Base-by-base conservation (phyloP, 2,329 filamentous ascomycete species). In the Aspergillus floridensis region DNA sequence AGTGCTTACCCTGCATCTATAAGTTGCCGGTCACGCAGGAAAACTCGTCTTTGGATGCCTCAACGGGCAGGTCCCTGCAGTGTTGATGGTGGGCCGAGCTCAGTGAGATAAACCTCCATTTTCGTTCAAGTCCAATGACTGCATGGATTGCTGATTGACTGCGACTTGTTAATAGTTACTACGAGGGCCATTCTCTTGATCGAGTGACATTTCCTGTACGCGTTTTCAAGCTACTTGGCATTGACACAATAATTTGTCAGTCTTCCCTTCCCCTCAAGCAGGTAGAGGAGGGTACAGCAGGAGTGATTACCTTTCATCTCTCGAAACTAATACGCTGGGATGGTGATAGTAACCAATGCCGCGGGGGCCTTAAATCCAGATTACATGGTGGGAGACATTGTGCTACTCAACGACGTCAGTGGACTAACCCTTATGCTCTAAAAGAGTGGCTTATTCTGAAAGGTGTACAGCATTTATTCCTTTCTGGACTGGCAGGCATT, bases 111-210 rank as follows among this genome's bases (percentile, higher is more conserved):
- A 35, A 12, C 32, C 14, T 35, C 21, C 35, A 57, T 55, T 51
- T 29, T 26, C 19, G 11, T 49, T 11, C n/a, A 56, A 19, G 48
- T 47, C 6, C 54, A 46, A 26, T 32, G 31, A 47, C 11, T 44
- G 32, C 21, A 7, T 16, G 26, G 16, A 7, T 50, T 65, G 21
- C 61, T 61, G 53, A 56, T 57, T 35, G 32, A 35, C 32, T 35
- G 32, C 11, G 32, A 16, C 14, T 11, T 41, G 31, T 31, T 14
- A 6, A 50, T 44, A 88, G 86, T 73, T 88, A 86, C 75, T 89
- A 88, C 69, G 87, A 89, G 74, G 87, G 87, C 35, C 83, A 89
- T 68, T 80, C 81, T 2, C 86, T 88, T 75, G 80, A 86, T 56
- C 77, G 81, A 50, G 81, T 86, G 41, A 86, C 86, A 26, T 88